Conservation (phyloP, 805 yeast genomes). For the Metschnikowia colocasiae region DNA sequence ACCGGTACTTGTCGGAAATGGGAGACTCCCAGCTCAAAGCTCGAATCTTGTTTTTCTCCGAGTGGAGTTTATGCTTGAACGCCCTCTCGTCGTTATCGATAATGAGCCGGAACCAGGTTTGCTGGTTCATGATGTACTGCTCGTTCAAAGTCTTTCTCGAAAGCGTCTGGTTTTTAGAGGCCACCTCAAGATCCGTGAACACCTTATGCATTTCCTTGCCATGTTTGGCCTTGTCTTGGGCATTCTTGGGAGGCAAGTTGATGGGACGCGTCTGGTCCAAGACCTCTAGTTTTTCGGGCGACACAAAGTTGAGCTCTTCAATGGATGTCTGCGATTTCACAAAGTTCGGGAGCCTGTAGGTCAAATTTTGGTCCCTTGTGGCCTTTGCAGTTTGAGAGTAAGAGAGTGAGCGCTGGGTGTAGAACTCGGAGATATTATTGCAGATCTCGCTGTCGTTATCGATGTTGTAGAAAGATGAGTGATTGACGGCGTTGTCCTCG, state of each 20-base stretch:
- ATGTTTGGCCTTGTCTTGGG: slow-evolving; percentile 51
- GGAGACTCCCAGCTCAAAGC: slow-evolving; percentile 38
- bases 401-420: slow-evolving; percentile 34
- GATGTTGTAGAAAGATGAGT: slow-evolving; percentile 9
- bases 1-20: slow-evolving; percentile 26
- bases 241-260: slow-evolving; percentile 65
- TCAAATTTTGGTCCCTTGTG: slow-evolving; percentile 30
- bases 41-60: slow-evolving; percentile 30
- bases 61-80: slow-evolving; percentile 24
- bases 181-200: slow-evolving; percentile 38
- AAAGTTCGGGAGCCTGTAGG: slow-evolving; percentile 37
- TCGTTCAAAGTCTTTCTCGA: slow-evolving; percentile 20
- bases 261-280: slow-evolving; percentile 64
- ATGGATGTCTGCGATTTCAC: slow-evolving; percentile 36
- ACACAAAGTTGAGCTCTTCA: slow-evolving; percentile 38
- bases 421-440: slow-evolving; percentile 36
- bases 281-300: slow-evolving; percentile 53
- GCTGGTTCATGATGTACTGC: slow-evolving; percentile 21
- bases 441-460: slow-evolving; percentile 35
- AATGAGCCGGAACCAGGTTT: slow-evolving; percentile 27
- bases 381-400: slow-evolving; percentile 30
- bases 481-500: slow-evolving; percentile 14
- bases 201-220: slow-evolving; percentile 50
- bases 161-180: slow-evolving; percentile 22
- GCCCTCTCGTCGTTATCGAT: slow-evolving; percentile 19